Base-by-base conservation (phyloP, 176 grass and related monocot species). In the Panicum miliaceum region DNA sequence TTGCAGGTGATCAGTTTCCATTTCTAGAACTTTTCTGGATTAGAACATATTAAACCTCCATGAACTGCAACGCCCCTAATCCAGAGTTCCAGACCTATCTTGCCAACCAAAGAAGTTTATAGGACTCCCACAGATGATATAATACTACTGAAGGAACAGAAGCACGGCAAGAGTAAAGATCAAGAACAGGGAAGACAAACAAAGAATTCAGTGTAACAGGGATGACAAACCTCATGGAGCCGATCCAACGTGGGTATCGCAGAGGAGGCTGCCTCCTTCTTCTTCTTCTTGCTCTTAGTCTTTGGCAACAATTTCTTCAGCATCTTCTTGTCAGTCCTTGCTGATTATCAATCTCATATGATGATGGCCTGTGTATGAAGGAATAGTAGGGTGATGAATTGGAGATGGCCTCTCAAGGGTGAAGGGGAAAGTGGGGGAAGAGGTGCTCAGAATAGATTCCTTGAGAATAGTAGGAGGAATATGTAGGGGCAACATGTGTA, bases 201-300 rank as follows among this genome's bases (percentile, higher is more conserved):
- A 53, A 42, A 67, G 5, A 77, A 22, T 42, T 15, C 35, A 19
- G 41, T 16, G 5, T 26, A 37, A 53, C 50, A 16, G 22, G 4
- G 72, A 37, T 76, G 40, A 74, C 69, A 67, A 0, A 91, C 89
- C 85, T 88, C 81, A 8, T 91, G 82, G 19, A 91, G 82, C 23
- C 77, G 71, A 85, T 84, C 85, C 82, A 91, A 81, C 34, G 85
- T 91, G 82, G 89, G 71, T 50, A 88, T 65, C 25, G 85, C n/a
- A 80, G 81, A 91, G 38, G 81, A 80, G 59, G 88, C 79, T 79
- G 50, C 73, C n/a, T 86, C 88, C 84, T 90, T 53, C 74, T 90
- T 90, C n/a, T 90, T 90, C 85, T 90, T 90, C 85, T 88, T 88
- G 76, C 85, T 85, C 64, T 85, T 91, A 4, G 85, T 61, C 71